Evolutionary conservation across 2,329 filamentous ascomycete genomes (phyloP).

Genomic region (Apiospora saccharicola): DNA sequence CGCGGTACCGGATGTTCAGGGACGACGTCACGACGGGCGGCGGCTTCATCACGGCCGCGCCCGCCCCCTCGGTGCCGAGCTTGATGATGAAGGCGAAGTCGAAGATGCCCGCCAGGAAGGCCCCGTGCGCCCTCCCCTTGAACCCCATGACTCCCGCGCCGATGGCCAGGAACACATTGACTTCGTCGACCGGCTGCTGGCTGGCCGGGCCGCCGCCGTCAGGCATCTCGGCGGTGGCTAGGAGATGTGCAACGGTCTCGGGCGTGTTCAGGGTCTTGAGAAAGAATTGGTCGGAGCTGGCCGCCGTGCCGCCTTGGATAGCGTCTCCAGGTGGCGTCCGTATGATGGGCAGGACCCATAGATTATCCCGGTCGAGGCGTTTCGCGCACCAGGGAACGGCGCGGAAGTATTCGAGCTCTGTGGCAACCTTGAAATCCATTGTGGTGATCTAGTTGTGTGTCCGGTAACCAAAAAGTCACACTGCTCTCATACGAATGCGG

Average conservation of each 20-base stretch:
- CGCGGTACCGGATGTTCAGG: constrained; percentile 1
- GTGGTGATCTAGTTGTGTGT: background rate
- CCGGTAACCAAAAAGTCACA: no score
- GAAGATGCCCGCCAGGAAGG: constrained; percentile 9
- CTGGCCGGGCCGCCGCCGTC: background rate
- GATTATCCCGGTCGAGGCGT: background rate
- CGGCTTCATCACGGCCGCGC: background rate
- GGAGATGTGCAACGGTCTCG: constrained; percentile 5
- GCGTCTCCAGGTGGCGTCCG: background rate
- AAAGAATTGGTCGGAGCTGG: background rate
- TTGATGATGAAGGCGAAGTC: constrained; percentile 9
- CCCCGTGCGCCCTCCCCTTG: constrained; percentile 5
- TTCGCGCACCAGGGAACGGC: background rate
- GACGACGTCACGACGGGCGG: constrained; percentile 13
- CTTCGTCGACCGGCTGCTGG: background rate
- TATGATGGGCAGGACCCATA: background rate
- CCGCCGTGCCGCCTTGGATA: background rate
- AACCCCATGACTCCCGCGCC: constrained; percentile 10
- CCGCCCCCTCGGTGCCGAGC: background rate
- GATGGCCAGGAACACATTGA: background rate
- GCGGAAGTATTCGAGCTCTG: constrained; percentile 15
- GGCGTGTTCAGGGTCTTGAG: constrained; percentile 5
- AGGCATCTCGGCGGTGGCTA: background rate
- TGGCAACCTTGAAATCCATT: background rate
- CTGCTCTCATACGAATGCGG: background rate